Evolutionary conservation across 78 protist species (phyloP).

Genomic region (Cavenderia fasciculata): DNA sequence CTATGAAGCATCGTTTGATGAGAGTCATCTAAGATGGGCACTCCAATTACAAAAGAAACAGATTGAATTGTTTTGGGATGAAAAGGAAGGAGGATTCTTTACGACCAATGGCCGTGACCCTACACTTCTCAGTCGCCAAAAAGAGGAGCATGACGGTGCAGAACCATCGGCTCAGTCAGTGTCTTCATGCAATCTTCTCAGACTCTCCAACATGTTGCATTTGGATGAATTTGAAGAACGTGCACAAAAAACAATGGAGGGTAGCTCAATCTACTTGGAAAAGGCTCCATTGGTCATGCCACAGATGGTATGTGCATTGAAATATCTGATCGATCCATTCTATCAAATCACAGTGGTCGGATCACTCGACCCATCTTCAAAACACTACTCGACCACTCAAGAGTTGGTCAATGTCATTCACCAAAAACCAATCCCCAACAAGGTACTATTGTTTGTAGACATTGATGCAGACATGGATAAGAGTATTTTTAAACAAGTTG

Average conservation of each 20-base stretch:
- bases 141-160: conserved; percentile 83
- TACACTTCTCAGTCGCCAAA: conserved; percentile 15
- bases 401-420: neutral
- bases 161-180: conserved; percentile 73
- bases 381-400: neutral
- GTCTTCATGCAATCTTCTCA: conserved; percentile 22
- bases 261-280: conserved; percentile 23
- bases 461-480: neutral
- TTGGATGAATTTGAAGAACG: conserved; percentile 8
- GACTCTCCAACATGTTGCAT: conserved; percentile 17
- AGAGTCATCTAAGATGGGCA: conserved; percentile 41
- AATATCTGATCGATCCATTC: neutral
- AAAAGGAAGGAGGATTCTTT: conserved; percentile 41
- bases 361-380: neutral
- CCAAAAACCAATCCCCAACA: conserved; percentile 23
- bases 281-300: conserved; percentile 71
- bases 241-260: conserved; percentile 20
- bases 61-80: conserved; percentile 52
- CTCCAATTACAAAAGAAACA: conserved; percentile 40
- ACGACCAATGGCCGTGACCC: conserved; percentile 12
- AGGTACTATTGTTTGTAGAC: neutral
- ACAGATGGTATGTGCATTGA: conserved; percentile 50
- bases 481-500: conserved; percentile 3
- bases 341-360: neutral
- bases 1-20: conserved; percentile 29